Percentiles rank a stretch among this genome's conserved stretches.
phyloP scores from a whole-genome alignment of 2,329 filamentous ascomycete species.

The Zymoseptoria crescenta region DNA sequence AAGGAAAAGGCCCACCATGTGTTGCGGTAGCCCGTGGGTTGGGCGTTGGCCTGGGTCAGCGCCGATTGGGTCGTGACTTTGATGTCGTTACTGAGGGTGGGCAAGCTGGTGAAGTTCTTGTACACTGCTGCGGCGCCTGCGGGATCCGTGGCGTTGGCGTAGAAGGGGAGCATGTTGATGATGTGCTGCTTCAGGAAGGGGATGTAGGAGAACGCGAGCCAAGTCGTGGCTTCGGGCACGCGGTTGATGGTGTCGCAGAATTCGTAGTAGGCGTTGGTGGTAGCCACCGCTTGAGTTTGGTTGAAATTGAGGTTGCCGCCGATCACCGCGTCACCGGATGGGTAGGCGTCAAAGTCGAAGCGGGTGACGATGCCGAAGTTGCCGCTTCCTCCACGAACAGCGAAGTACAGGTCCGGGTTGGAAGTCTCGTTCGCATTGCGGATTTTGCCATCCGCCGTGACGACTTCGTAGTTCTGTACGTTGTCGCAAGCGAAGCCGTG shows the following conservation, averaged over 20 bases:
- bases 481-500: slow-evolving; percentile 25
- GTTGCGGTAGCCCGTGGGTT: not conserved
- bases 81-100: not conserved
- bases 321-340: slow-evolving; percentile 10
- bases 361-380: slow-evolving; percentile 27
- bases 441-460: slow-evolving; percentile 18
- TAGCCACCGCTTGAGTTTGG: slow-evolving; percentile 2
- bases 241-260: not conserved
- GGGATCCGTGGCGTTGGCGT: not conserved
- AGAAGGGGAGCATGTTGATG: not conserved
- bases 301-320: slow-evolving; percentile 10
- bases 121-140: not conserved
- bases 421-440: slow-evolving; percentile 18
- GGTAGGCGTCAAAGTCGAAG: slow-evolving; percentile 19
- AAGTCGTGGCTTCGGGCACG: not conserved
- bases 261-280: not conserved
- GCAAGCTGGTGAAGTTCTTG: not conserved
- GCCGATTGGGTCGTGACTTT: not conserved
- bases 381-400: slow-evolving; percentile 20
- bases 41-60: not conserved
- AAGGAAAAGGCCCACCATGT: not conserved
- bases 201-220: not conserved
- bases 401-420: slow-evolving; percentile 20
- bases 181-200: slow-evolving; percentile 4
- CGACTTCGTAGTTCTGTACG: slow-evolving; percentile 23